Base-by-base conservation (phyloP, 2,329 filamentous ascomycete species). In the Aspergillus thermomutatus region DNA sequence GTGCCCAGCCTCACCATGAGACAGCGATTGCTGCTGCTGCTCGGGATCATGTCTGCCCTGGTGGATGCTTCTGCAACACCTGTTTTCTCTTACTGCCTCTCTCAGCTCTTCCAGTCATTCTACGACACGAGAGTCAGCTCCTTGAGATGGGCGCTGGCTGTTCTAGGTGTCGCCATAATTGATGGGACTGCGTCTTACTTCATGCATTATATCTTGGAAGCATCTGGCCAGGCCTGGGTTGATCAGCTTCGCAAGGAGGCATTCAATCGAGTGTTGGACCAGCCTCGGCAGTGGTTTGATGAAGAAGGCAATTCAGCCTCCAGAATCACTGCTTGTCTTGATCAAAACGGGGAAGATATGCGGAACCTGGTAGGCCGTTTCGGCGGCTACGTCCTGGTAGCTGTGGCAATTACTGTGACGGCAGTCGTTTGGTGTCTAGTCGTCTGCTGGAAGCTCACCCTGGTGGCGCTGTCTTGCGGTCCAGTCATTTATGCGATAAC, bases 311-410 rank as follows among this genome's bases (percentile, higher is more conserved):
- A 94, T 70, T 84, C 82, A 0, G 77, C 88, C 0, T 78, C 80
- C 0, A 79, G 81, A 1, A 80, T 97, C 45, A 85, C 82, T 0
- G 86, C 90, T 58, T 88, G 83, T 47, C 81, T 97, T 0, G 91
- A 96, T 66, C 83, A 88, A 17, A 90, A 91, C 65, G 89, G 88
- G 0, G 92, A 97, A 69, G 91, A 96, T 69, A 92, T 94, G 84
- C 84, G 90, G 8, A 92, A 90, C 64, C 77, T 97, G 0, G 80
- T 96, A 0, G 89, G 90, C 1, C 84, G 89, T 1, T 96, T 96
- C 66, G 80, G 87, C 0, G 88, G 89, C 1, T 84, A 89, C 53
- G 72, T 88, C 0, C 79, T 92, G 14, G 83, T 88, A 9, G 86
- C 89, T 3, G 68, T 79, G 0, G 74, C 85, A 52, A 92, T 96